A percentile compares a stretch with the other conserved stretches of the same genome.
Evolutionary conservation across 31 red algal genomes (phyloP).

Genomic region (Asparagopsis taxiformis): DNA sequence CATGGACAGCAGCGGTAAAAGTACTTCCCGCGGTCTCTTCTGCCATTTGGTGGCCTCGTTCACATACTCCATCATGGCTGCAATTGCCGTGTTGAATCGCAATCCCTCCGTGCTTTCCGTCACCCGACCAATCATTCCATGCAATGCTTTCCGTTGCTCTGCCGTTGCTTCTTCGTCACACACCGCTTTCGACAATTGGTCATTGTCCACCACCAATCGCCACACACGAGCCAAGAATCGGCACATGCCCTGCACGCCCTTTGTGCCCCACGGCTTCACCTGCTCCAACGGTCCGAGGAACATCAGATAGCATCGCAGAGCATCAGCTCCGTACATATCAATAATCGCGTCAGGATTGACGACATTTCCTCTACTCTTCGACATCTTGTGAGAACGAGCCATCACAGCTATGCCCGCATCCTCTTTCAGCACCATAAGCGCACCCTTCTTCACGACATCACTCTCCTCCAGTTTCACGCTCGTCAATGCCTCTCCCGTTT

Average conservation of each 20-base stretch:
- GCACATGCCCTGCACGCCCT: slow-evolving; percentile 82
- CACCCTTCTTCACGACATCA: slow-evolving; percentile 67
- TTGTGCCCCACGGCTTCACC: slow-evolving; percentile 89
- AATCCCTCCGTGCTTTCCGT: slow-evolving; percentile 83
- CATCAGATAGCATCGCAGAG: slow-evolving; percentile 96
- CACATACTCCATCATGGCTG: slow-evolving; percentile 93
- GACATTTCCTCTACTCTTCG: slow-evolving; percentile 98
- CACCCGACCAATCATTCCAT: slow-evolving; percentile 81
- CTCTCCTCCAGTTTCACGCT: slow-evolving; percentile 55
- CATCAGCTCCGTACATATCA: slow-evolving; percentile 84
- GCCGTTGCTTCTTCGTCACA: slow-evolving; percentile 34
- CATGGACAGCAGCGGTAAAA: slow-evolving; percentile 84
- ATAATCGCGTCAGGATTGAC: slow-evolving; percentile 97
- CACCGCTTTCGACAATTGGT: slow-evolving; percentile 15
- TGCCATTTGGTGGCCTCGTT: slow-evolving; percentile 90
- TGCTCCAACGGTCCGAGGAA: slow-evolving; percentile 99
- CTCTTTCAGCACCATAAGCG: slow-evolving; percentile 56
- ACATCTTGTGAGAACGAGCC: slow-evolving; percentile 97
- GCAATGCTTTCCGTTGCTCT: slow-evolving; percentile 74
- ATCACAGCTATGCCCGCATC: slow-evolving; percentile 51
- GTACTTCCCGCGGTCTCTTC: slow-evolving; percentile 30
- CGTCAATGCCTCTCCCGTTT: slow-evolving; percentile 30
- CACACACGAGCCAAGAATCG: slow-evolving; percentile 90
- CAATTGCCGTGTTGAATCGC: slow-evolving; percentile 98
- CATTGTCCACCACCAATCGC: slow-evolving; percentile 66